Evolutionary conservation across 305 asterid genomes (phyloP).

Genomic region (Petunia hybrid): DNA sequence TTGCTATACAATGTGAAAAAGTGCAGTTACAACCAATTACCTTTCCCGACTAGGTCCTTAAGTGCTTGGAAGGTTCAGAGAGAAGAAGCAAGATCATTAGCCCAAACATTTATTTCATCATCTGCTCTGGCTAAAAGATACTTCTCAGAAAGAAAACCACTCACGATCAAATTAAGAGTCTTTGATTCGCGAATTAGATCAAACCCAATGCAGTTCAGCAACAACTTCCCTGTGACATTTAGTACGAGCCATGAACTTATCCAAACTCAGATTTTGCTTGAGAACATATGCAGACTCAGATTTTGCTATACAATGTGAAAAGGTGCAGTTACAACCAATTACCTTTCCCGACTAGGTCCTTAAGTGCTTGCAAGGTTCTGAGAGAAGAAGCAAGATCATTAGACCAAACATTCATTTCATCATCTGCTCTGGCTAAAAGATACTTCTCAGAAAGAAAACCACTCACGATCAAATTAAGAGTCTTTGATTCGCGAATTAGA

Average conservation of each 20-base stretch:
- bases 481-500: conserved; percentile 61
- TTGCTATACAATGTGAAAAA: not conserved
- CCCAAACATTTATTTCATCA: too few relatives aligned
- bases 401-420: too few relatives aligned
- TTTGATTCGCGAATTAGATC: conserved; percentile 65
- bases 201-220: conserved; percentile 59
- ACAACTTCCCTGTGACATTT: conserved; percentile 46
- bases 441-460: too few relatives aligned
- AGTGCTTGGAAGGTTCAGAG: conserved; percentile 53
- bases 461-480: conserved; percentile 46
- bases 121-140: conserved; percentile 65
- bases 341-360: too few relatives aligned
- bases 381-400: too few relatives aligned
- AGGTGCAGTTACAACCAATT: too few relatives aligned
- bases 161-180: conserved; percentile 50
- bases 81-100: conserved; percentile 41
- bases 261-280: too few relatives aligned
- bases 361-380: too few relatives aligned
- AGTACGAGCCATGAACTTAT: conserved; percentile 24
- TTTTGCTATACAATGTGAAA: too few relatives aligned
- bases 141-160: conserved; percentile 53
- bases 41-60: conserved; percentile 47
- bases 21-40: too few relatives aligned
- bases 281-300: not conserved
- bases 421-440: too few relatives aligned